phyloP scores from a whole-genome alignment of 805 yeast genomes.

The Ogataea glucozyma region DNA sequence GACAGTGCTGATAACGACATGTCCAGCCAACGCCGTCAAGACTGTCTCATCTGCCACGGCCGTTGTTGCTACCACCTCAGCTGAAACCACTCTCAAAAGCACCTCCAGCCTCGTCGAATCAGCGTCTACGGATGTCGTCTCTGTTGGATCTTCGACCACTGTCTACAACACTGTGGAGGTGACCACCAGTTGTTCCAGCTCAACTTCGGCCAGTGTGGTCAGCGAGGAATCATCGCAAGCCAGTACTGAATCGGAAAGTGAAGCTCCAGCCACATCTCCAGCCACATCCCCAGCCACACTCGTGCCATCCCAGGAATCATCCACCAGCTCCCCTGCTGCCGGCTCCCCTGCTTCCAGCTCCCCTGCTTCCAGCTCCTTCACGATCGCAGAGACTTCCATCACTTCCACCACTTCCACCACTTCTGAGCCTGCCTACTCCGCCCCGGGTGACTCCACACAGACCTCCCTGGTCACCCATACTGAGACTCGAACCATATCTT shows the following conservation, averaged over 20 bases:
- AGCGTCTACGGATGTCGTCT: neutral
- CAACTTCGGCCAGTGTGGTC: neutral
- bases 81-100: neutral
- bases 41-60: neutral
- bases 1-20: slow-evolving; percentile 1
- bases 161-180: neutral
- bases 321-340: neutral
- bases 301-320: too few species aligned
- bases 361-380: neutral
- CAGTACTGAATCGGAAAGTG: neutral
- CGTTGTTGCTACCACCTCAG: neutral
- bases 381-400: slow-evolving; percentile 4
- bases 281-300: too few species aligned
- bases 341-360: slow-evolving; percentile 1
- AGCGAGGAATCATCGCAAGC: too few species aligned
- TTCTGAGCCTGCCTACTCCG: neutral
- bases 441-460: neutral
- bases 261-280: too few species aligned
- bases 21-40: slow-evolving; percentile 1
- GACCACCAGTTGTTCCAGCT: neutral
- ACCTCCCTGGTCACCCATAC: neutral
- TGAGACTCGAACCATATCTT: neutral
- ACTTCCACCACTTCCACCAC: neutral
- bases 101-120: neutral
- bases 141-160: neutral